Percentiles rank a stretch among this genome's conserved stretches.
Conservation (phyloP, 108 stramenopile species). For the Cyclotella atomus region DNA sequence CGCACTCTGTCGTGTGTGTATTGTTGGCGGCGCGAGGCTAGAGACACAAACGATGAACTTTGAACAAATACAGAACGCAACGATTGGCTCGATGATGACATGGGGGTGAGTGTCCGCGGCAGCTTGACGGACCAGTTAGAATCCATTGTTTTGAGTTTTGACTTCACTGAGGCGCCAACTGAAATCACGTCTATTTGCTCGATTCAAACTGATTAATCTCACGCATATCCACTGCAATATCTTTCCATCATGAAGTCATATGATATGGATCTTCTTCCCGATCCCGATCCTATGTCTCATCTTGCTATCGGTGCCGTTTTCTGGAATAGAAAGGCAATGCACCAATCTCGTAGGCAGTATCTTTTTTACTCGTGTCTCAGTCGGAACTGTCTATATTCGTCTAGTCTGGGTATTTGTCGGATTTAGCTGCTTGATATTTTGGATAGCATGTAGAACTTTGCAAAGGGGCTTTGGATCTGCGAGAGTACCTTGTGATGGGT, state of each 20-base stretch:
- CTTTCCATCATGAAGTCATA: neutral
- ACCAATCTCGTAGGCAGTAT: constrained; percentile 37
- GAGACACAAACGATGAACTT: constrained; percentile 19
- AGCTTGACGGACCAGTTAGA: neutral
- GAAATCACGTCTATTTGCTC: too few relatives aligned
- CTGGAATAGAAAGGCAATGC: constrained; percentile 25
- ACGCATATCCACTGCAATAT: neutral
- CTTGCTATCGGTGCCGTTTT: constrained; percentile 31
- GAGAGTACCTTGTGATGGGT: constrained; percentile 46
- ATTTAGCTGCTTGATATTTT: constrained; percentile 30
- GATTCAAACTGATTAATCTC: too few relatives aligned
- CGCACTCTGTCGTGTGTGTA: too few relatives aligned
- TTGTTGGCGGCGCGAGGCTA: too few relatives aligned
- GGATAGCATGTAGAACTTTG: constrained; percentile 20
- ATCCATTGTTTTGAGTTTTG: too few relatives aligned
- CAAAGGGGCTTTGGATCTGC: constrained; percentile 34
- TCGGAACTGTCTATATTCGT: constrained; percentile 32
- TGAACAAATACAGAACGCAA: constrained; percentile 22
- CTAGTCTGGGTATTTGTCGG: constrained; percentile 43
- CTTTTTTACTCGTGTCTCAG: constrained; percentile 46
- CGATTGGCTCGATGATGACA: constrained; percentile 39
- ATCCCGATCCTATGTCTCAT: constrained; percentile 43
- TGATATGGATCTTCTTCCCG: constrained; percentile 52
- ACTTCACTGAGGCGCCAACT: too few relatives aligned
- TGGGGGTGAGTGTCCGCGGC: constrained; percentile 35